Base-by-base conservation (phyloP, 1,284 basidiomycete genomes). In the Heterobasidion parviporum region DNA sequence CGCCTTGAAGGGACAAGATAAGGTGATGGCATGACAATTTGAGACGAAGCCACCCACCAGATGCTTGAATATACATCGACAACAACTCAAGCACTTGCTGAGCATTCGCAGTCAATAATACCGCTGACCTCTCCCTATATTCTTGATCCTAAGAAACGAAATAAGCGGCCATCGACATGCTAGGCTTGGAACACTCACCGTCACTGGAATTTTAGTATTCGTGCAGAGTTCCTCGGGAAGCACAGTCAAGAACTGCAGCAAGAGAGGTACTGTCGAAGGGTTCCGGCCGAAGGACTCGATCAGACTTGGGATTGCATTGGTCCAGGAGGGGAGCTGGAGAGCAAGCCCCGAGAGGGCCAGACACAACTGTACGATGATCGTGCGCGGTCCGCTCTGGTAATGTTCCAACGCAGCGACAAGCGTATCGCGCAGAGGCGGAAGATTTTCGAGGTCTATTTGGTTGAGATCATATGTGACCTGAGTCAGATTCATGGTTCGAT, bases 381-480 rank as follows among this genome's bases (percentile, higher is more conserved):
- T 89, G 57, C 87, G 83, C 2, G 94, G 93, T 4, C 94, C 94
- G 41, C 74, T 65, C 52, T 88, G 78, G 63, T 88, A 85, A 59
- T 74, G 68, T 71, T 84, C 64, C 57, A 99, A 74, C 2, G 92
- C 90, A 26, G 83, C 72, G 57, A 98, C 69, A 55, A 99, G 77
- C 1, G 93, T 96, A 69, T 98, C 93, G 52, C 94, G 84, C 49
- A 99, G 77, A 7, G 87, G 78, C n/a, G 87, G 75, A 3, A 89
- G 75, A 60, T 93, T 83, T 50, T 80, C 74, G 10, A 75, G 67
- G 60, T 91, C 84, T 44, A 99, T 85, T 79, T 98, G 92, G 55
- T 88, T 74, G 50, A 99, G 83, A 79, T 99, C 97, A 71, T 95
- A 99, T 8, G 88, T 93, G 64, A 98, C 93, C 95, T 98, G 65